Percentiles rank a stretch among this genome's conserved stretches.
phyloP scores from a whole-genome alignment of 1,284 basidiomycete genomes.

The Golubevia sp. region DNA sequence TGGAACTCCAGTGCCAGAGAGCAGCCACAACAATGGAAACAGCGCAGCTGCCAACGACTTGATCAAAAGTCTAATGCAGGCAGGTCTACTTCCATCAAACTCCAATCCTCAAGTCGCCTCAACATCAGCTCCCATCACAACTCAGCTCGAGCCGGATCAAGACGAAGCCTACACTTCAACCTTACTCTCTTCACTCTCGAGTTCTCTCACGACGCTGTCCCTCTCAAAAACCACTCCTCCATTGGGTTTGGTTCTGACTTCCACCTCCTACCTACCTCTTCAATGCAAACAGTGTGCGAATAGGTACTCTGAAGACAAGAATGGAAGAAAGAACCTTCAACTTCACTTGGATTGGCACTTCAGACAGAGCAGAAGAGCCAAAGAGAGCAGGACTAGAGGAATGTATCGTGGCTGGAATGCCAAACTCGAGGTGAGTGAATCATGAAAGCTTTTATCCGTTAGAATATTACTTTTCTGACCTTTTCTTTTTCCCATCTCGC shows the following conservation, averaged over 20 bases:
- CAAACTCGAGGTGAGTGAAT: slow-evolving; percentile 73
- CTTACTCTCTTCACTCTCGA: not conserved
- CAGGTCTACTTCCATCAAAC: slow-evolving; percentile 31
- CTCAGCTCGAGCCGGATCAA: not conserved
- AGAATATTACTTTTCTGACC: slow-evolving; percentile 26
- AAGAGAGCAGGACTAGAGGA: slow-evolving; percentile 80
- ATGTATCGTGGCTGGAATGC: slow-evolving; percentile 91
- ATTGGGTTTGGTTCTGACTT: not conserved
- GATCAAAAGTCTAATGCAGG: slow-evolving; percentile 45
- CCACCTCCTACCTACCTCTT: slow-evolving; percentile 72
- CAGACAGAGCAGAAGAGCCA: slow-evolving; percentile 85
- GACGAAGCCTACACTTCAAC: not conserved
- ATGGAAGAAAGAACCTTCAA: slow-evolving; percentile 79
- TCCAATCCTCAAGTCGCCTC: not conserved
- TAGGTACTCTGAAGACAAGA: slow-evolving; percentile 75
- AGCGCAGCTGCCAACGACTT: slow-evolving; percentile 14
- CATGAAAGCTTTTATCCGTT: slow-evolving; percentile 28
- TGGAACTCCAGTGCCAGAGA: slow-evolving; percentile 1
- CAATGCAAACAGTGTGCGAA: slow-evolving; percentile 94
- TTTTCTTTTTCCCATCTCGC: not conserved
- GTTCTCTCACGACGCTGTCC: not conserved
- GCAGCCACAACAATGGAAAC: slow-evolving; percentile 18
- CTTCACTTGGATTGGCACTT: slow-evolving; percentile 97
- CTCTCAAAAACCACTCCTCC: not conserved
- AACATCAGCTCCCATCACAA: not conserved